Percentiles rank a stretch among this genome's conserved stretches.
Conservation (phyloP, 2,329 filamentous ascomycete genomes). For the Xenosphaeropsis pyriputrescens region DNA sequence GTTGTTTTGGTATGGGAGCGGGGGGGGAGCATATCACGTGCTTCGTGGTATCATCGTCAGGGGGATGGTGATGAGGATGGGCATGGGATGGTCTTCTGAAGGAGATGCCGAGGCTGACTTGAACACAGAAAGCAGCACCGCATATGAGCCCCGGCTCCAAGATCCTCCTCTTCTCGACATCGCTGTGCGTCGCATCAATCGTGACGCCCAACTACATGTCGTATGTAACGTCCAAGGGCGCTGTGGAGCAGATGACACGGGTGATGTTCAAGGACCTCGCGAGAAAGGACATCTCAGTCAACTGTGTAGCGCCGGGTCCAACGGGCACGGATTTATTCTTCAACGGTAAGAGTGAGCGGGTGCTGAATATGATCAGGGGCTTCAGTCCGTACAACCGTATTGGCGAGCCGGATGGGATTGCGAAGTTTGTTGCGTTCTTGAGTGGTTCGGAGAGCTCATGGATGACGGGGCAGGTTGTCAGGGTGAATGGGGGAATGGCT, state of each 20-base stretch:
- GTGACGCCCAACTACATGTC: conserved; percentile 26
- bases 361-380: conserved; percentile 23
- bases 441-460: conserved; percentile 18
- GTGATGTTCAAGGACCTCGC: conserved; percentile 34
- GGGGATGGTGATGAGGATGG: no score
- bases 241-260: conserved; percentile 36
- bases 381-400: conserved; percentile 27
- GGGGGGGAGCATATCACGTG: no score
- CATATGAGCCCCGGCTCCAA: conserved; percentile 32
- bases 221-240: conserved; percentile 34
- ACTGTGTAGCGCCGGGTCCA: conserved; percentile 34
- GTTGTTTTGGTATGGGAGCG: no score
- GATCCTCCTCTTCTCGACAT: conserved; percentile 37
- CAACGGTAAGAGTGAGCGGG: conserved; percentile 22
- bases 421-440: conserved; percentile 26
- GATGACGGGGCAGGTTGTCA: conserved; percentile 26
- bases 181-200: conserved; percentile 19
- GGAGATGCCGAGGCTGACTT: neutral
- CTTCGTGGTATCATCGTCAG: no score
- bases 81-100: no score
- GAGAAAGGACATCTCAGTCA: conserved; percentile 30
- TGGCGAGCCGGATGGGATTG: conserved; percentile 31
- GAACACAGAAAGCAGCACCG: conserved; percentile 30
- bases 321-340: conserved; percentile 34
- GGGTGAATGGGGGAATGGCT: conserved; percentile 23